Evolutionary conservation across 208 protist species (phyloP), one percentile per base, ranked within the genome.

Genomic region (Trypanosoma conorhini): DNA sequence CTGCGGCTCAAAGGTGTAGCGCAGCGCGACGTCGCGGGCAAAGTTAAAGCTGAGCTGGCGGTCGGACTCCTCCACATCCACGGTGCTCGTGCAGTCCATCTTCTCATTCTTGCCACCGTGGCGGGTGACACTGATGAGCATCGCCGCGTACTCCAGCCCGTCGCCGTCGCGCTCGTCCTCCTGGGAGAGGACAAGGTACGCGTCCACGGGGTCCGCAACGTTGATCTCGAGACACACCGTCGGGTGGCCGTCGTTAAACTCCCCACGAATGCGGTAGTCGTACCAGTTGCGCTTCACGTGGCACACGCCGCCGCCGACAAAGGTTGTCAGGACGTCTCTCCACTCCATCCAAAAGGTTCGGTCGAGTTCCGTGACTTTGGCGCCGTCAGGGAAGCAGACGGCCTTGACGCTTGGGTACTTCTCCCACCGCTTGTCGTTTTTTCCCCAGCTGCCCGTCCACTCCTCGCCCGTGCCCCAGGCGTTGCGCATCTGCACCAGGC

Each of bases 311-410:
- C 85, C 87, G 38, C 81, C 81, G 42, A 55, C 57, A 79, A 96
- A 96, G 26, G 72, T 63, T 51, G 74, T 73, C 22, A 89, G 64
- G 26, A 75, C 85, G 66, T 93, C 88, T 28, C 60, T 74, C 88
- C 87, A 94, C 67, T 86, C 85, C 76, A 95, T 84, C 88, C 90
- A 95, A 77, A 95, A 93, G 68, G 85, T 84, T 70, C 79, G 62
- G 59, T 95, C 87, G 5, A 12, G 19, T 40, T 86, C 77, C 4
- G 44, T n/a, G 21, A 38, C 33, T 38, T 38, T 66, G n/a, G 65
- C 76, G 50, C 74, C 74, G 65, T 84, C 70, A 62, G 58, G 52
- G 64, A 83, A 90, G 73, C 84, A 88, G n/a, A 59, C 72, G 40
- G 44, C 66, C 60, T 63, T 59, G 46, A 91, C 83, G 10, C 70